Base-by-base conservation (phyloP, 1,284 basidiomycete genomes). In the Pisolithus thermaeus region DNA sequence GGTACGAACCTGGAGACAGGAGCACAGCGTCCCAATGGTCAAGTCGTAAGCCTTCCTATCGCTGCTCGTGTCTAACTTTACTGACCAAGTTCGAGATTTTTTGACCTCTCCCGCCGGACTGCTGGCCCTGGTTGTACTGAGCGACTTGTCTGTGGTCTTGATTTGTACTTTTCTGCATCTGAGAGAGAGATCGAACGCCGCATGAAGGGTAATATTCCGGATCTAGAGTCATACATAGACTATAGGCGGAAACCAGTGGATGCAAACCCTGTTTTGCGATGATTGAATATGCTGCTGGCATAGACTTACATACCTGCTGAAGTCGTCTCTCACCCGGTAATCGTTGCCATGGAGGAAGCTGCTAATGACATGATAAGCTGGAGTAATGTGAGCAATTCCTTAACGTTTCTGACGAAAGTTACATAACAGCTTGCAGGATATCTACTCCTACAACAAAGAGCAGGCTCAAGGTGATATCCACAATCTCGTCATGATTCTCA, bases 371-470 rank as follows among this genome's bases (percentile, higher is more conserved):
- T 83, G 46, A 75, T 81, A 40, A 76, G 77, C 37, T 80, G 80
- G 78, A 79, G 77, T 27, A 83, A 83, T 60, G 81, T 82, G 61
- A 59, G 71, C 47, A 39, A 28, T 22, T 25, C n/a, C 47, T 47
- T n/a, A 5, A 9, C 8, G 36, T 44, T 40, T 7, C 25, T 12
- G 37, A 25, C 46, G 23, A 42, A 36, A 4, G 22, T 44, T 66
- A 27, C 53, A 47, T 20, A 46, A 47, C 35, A 36, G 39, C 42
- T 16, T 20, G 2, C 46, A 83, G 80, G 80, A 83, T 54, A 76
- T 83, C 28, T 81, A 78, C 58, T 83, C 81, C 0, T 83, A 79
- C 63, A 81, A 82, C 50, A 76, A 77, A 47, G 81, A 83, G 58
- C 81, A 83, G 64, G 74, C 78, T 7, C 73, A 74, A 18, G 73